phyloP scores from a whole-genome alignment of 176 grass and related monocot species.

The Otatea glauca region DNA sequence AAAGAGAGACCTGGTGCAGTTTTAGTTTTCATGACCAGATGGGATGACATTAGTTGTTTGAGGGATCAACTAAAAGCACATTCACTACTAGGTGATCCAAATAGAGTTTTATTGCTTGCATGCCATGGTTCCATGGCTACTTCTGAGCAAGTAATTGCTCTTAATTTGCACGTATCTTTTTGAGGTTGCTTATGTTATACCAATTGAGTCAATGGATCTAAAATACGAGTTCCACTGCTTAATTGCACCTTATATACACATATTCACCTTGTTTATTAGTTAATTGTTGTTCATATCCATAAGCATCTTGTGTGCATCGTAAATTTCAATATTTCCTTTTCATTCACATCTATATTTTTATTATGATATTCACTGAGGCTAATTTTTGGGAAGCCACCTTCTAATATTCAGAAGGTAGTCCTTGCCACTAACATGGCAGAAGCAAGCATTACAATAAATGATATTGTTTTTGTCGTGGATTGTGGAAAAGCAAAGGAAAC shows the following conservation, averaged over 20 bases:
- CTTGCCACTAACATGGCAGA: constrained; percentile 99
- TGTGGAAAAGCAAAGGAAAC: constrained; percentile 99
- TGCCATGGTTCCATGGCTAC: constrained; percentile 99
- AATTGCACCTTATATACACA: constrained; percentile 12
- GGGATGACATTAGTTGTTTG: constrained; percentile 97
- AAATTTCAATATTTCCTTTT: not conserved
- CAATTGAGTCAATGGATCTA: not conserved
- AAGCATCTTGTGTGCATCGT: not conserved
- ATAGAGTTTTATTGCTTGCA: constrained; percentile 84
- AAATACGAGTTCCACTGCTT: not conserved
- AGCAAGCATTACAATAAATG: constrained; percentile 99
- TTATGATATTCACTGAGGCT: constrained; percentile 61
- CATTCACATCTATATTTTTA: constrained; percentile 33
- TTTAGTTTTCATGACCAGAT: constrained; percentile 97
- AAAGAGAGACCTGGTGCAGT: constrained; percentile 89
- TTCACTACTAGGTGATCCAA: constrained; percentile 85
- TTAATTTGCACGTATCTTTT: constrained; percentile 7
- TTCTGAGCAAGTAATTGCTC: constrained; percentile 78
- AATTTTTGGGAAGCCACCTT: constrained; percentile 87
- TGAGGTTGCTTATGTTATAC: constrained; percentile 13
- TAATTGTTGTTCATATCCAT: constrained; percentile 8
- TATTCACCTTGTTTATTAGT: not conserved
- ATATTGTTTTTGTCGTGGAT: constrained; percentile 95
- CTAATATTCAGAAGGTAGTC: constrained; percentile 89
- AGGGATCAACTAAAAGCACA: constrained; percentile 93